These are phyloP conservation scores for Yamadazyma songkhlaensis DNA, from an alignment of 1,139 yeast species.

Conservation along the genomic window DNA sequence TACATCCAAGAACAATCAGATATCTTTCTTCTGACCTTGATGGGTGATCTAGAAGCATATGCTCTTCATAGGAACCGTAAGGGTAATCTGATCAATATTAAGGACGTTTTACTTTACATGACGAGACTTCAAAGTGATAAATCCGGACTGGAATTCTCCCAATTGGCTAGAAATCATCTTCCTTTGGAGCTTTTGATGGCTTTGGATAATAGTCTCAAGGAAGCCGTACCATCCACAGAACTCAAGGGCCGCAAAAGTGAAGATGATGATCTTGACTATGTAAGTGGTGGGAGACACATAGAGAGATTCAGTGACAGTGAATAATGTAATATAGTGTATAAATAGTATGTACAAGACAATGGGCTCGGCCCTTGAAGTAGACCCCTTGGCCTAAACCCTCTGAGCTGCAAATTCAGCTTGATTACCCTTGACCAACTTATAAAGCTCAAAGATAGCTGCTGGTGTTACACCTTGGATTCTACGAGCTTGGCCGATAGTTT, in stretches of 20 bases:
- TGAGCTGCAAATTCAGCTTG: constrained; percentile 19
- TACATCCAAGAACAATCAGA: constrained; percentile 22
- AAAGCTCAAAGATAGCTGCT: constrained; percentile 70
- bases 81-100: constrained; percentile 25
- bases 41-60: constrained; percentile 33
- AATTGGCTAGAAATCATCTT: constrained; percentile 33
- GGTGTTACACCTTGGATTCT: constrained; percentile 95
- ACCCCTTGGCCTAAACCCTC: constrained; percentile 5
- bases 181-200: constrained; percentile 38
- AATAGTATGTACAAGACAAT: constrained; percentile 4
- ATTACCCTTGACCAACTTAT: constrained; percentile 37
- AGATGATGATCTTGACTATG: not conserved
- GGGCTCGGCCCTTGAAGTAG: no score
- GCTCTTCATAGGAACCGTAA: constrained; percentile 30
- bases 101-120: constrained; percentile 35
- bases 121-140: constrained; percentile 8
- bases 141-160: constrained; percentile 22
- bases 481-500: constrained; percentile 91
- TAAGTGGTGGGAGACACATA: not conserved
- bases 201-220: constrained; percentile 30
- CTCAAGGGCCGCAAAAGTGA: not conserved
- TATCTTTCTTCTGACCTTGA: constrained; percentile 31
- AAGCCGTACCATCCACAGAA: constrained; percentile 2
- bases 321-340: constrained; percentile 10
- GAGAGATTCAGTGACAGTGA: constrained; percentile 10